A percentile compares a stretch with the other conserved stretches of the same genome.
Evolutionary conservation across 345 rosid species (phyloP).

Genomic region (Syzygium grande): DNA sequence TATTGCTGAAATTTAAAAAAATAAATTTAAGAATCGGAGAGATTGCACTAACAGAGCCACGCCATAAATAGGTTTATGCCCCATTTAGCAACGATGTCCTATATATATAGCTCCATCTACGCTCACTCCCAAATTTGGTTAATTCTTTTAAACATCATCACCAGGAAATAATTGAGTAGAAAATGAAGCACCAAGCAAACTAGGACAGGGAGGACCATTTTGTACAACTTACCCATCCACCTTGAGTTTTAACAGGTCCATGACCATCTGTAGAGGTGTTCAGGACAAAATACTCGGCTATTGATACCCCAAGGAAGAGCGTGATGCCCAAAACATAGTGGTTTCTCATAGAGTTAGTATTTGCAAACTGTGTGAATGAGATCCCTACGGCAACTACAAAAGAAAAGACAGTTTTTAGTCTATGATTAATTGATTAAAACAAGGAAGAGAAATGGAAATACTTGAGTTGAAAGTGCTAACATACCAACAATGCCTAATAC

Average conservation of each 20-base stretch:
- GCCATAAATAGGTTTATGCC: not conserved
- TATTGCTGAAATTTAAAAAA: not conserved
- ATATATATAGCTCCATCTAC: not conserved
- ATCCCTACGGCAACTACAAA: conserved; percentile 74
- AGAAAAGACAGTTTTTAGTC: not conserved
- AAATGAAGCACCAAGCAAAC: not conserved
- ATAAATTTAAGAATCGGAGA: not conserved
- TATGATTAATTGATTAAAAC: not conserved
- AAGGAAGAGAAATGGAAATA: not conserved
- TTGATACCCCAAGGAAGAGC: conserved; percentile 78
- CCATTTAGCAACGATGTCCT: not conserved
- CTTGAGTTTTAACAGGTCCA: conserved; percentile 76
- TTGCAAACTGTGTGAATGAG: conserved; percentile 78
- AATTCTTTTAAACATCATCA: not conserved
- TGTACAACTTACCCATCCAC: conserved; percentile 75
- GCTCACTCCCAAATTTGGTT: not conserved
- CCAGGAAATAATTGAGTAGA: not conserved
- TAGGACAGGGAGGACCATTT: not conserved
- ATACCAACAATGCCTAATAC: conserved; percentile 86
- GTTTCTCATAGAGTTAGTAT: conserved; percentile 83
- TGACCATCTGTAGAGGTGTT: conserved; percentile 39
- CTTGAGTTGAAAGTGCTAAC: conserved; percentile 6
- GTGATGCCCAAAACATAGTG: conserved; percentile 77
- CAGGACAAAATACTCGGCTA: conserved; percentile 63
- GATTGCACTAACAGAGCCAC: not conserved